These are phyloP conservation scores for Metschnikowia colocasiae DNA, from an alignment of 805 yeast genomes.

Conservation along the genomic window DNA sequence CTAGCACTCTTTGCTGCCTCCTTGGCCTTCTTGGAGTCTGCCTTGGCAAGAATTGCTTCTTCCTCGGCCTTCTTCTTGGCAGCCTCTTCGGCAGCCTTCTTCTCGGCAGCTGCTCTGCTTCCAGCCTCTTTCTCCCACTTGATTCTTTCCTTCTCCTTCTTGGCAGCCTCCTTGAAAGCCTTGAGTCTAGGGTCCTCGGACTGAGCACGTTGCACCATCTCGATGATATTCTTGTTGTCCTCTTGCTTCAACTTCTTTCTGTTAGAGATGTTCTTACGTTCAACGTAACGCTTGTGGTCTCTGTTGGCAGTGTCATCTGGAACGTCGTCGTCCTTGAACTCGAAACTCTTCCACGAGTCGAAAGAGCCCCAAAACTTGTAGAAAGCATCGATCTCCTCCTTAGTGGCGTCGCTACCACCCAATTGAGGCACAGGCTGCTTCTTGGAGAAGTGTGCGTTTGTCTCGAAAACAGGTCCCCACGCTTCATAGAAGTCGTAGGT, in stretches of 20 bases:
- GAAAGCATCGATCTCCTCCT: conserved; percentile 80
- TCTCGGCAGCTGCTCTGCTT: conserved; percentile 93
- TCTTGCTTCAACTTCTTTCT: conserved; percentile 98
- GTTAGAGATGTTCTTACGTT: conserved; percentile 93
- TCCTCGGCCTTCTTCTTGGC: conserved; percentile 74
- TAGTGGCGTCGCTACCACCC: conserved; percentile 65
- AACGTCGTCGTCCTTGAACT: conserved; percentile 97
- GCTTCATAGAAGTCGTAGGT: conserved; percentile 83
- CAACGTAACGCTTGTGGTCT: conserved; percentile 98
- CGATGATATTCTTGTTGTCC: conserved; percentile 85
- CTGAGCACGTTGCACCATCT: conserved; percentile 83
- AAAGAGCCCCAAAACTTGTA: conserved; percentile 90
- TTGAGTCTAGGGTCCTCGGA: conserved; percentile 93
- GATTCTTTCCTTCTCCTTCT: conserved; percentile 87
- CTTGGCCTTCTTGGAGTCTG: conserved; percentile 73
- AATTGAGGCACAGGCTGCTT: conserved; percentile 83
- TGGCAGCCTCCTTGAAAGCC: conserved; percentile 88
- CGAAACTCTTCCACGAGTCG: conserved; percentile 98
- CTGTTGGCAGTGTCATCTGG: conserved; percentile 99
- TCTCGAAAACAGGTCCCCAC: conserved; percentile 87
- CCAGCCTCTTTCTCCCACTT: conserved; percentile 99
- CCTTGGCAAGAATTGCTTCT: conserved; percentile 49
- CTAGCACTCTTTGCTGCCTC: conserved; percentile 96
- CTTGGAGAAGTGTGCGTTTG: conserved; percentile 90
- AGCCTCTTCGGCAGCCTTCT: conserved; percentile 77